phyloP scores from a whole-genome alignment of 306 rosid species.

The Gastrolobium villosum region DNA sequence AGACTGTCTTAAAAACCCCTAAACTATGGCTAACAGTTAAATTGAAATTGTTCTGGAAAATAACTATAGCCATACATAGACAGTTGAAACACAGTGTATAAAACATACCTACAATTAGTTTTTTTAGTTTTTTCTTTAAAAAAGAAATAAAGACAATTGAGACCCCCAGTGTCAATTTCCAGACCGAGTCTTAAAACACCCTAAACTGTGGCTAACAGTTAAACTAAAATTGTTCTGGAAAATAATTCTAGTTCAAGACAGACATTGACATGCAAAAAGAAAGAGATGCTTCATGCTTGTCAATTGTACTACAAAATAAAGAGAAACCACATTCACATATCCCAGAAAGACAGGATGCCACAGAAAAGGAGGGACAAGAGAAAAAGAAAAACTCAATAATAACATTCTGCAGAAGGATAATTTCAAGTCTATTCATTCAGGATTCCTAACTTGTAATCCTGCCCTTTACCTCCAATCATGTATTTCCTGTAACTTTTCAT shows the following conservation, averaged over 20 bases:
- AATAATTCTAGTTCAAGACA: background rate
- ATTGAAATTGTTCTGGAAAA: slow-evolving; percentile 6
- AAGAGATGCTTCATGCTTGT: slow-evolving; percentile 19
- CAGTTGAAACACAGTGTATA: no score
- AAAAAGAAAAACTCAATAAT: background rate
- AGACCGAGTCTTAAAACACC: slow-evolving; percentile 16
- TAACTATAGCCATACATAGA: background rate
- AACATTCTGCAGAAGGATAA: slow-evolving; percentile 14
- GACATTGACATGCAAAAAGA: background rate
- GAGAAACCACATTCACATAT: background rate
- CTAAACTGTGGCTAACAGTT: slow-evolving; percentile 10
- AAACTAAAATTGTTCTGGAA: background rate
- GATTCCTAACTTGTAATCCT: slow-evolving; percentile 19
- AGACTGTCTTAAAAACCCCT: slow-evolving; percentile 6
- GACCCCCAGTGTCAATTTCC: background rate
- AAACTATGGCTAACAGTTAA: slow-evolving; percentile 11
- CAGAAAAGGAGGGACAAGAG: slow-evolving; percentile 20
- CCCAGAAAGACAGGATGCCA: slow-evolving; percentile 8
- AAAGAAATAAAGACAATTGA: background rate
- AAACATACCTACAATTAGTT: no score
- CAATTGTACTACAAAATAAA: background rate
- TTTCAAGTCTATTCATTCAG: background rate
- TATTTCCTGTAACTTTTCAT: background rate
- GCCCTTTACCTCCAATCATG: background rate
- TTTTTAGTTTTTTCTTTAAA: no score